Evolutionary conservation across 441 rosid genomes (phyloP), one percentile per base, ranked within the genome.

Genomic region (Metrosideros polymorpha): DNA sequence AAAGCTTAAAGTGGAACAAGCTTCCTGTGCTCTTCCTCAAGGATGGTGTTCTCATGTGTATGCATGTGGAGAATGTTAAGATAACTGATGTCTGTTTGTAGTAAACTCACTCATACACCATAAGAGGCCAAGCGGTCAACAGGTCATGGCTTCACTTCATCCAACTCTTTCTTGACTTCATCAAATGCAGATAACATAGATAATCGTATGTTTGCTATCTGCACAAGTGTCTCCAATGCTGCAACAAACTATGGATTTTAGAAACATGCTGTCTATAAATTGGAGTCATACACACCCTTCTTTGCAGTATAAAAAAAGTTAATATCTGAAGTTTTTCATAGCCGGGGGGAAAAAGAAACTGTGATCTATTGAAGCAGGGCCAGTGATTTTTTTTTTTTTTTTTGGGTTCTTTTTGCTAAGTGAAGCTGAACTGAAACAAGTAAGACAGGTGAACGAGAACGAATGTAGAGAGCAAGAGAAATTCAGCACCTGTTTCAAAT

Each of bases 201-300:
- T 45, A 97, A 89, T 25, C 94, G 96, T 76, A 85, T 71, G 87
- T 96, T 98, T 84, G 98, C 99, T 88, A 96, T 92, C 90, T 95
- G 97, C 75, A 96, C 96, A 12, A 96, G 91, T 57, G 91, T 92
- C 91, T 95, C 98, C 86, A 95, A 90, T 18, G 97, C 99, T 98
- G 94, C 90, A 84, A 22, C 66, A 84, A 56, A 85, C 83, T 19
- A 61, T 55, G 22, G 39, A 82, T 2, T 29, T 75, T 79, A 59
- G 82, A 76, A 86, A 83, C 8, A 49, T 30, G 55, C 43, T 52
- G 43, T 52, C 84, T 35, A 55, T 51, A 52, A 71, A 22, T 22
- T 71, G 39, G 43, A 66, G 79, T 71, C 79, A 71, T 22, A 39
- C 47, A 35, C 13, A 55, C 15, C 19, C 63, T 27, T 56, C 27